These are phyloP conservation scores for Leccinum truebloodii DNA, from an alignment of 768 basidiomycete genomes.

Conservation along the genomic window DNA sequence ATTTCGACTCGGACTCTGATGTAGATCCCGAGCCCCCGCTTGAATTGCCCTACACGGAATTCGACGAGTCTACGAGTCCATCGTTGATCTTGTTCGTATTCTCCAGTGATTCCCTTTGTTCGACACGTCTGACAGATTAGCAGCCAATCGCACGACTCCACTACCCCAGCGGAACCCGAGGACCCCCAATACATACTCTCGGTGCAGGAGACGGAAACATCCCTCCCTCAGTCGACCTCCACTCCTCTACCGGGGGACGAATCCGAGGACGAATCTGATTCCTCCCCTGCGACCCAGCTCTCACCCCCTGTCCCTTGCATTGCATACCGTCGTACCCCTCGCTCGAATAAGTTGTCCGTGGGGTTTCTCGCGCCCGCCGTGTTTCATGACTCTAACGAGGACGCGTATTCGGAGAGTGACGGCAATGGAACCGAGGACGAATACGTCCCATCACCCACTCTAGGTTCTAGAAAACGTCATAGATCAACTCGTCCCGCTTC, in stretches of 20 bases:
- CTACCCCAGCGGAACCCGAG: neutral
- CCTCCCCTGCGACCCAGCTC: neutral
- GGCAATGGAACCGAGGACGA: conserved; percentile 45
- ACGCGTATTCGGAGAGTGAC: conserved; percentile 39
- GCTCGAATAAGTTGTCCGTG: conserved; percentile 11
- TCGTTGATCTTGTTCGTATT: conserved; percentile 30
- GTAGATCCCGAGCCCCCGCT: conserved; percentile 27
- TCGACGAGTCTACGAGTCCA: conserved; percentile 7
- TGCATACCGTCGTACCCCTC: conserved; percentile 14
- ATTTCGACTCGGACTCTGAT: conserved; percentile 35
- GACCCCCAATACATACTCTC: conserved; percentile 20
- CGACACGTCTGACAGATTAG: conserved; percentile 15
- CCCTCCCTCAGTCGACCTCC: conserved; percentile 7
- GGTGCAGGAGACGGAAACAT: conserved; percentile 5
- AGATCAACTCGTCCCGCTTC: conserved; percentile 17
- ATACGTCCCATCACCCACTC: conserved; percentile 42
- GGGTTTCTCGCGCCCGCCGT: conserved; percentile 1
- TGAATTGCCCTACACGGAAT: conserved; percentile 14
- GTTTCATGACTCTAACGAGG: conserved; percentile 24
- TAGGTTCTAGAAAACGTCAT: conserved; percentile 36
- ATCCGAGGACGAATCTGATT: neutral
- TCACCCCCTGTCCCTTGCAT: neutral
- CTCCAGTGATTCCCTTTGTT: neutral
- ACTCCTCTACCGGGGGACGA: neutral
- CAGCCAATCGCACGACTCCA: conserved; percentile 21